These are phyloP conservation scores for Aspergillus sp. DNA, from an alignment of 2,329 filamentous ascomycete species.

Conservation along the genomic window DNA sequence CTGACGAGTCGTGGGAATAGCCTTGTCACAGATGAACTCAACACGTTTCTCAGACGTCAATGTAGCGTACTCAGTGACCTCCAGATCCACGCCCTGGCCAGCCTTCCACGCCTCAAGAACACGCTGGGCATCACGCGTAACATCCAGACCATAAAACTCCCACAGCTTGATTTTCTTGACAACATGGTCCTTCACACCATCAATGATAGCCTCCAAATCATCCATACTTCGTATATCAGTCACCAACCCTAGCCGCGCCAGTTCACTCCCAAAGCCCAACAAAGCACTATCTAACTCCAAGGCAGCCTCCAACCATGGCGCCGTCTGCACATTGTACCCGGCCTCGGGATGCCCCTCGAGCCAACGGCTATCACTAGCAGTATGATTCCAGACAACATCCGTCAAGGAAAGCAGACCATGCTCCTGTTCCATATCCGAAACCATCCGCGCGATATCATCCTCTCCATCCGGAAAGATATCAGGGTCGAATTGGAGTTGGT, in stretches of 20 bases:
- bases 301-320: constrained; percentile 60
- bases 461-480: constrained; percentile 76
- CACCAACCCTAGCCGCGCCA: constrained; percentile 64
- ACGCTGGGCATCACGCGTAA: constrained; percentile 61
- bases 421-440: constrained; percentile 72
- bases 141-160: constrained; percentile 86
- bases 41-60: constrained; percentile 53
- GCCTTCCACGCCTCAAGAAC: constrained; percentile 64
- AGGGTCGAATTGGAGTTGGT: constrained; percentile 82
- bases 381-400: constrained; percentile 97
- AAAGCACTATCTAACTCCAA: constrained; percentile 72
- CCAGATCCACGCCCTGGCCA: constrained; percentile 22
- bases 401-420: constrained; percentile 81
- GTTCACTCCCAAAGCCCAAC: constrained; percentile 53
- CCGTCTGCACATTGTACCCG: constrained; percentile 87
- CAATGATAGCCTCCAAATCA: constrained; percentile 75
- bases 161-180: constrained; percentile 72
- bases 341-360: constrained; percentile 88
- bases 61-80: constrained; percentile 44
- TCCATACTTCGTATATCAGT: constrained; percentile 61
- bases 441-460: constrained; percentile 66
- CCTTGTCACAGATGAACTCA: constrained; percentile 56
- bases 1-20: constrained; percentile 60
- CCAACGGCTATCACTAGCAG: constrained; percentile 91
- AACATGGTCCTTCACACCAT: constrained; percentile 71